phyloP scores from a whole-genome alignment of 345 rosid species.

The Anastatica hierochuntica region DNA sequence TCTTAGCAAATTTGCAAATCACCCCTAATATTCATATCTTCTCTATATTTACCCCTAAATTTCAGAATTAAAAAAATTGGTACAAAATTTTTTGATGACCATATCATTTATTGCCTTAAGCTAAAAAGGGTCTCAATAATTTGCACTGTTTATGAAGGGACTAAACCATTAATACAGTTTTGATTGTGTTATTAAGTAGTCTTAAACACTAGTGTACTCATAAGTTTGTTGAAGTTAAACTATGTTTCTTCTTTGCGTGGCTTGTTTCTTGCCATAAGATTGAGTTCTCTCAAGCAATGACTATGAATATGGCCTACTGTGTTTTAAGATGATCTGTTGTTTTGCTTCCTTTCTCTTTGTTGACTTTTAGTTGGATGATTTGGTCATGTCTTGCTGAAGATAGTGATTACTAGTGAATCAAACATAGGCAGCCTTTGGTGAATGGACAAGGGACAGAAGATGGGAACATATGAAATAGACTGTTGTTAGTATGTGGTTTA shows the following conservation, averaged over 20 bases:
- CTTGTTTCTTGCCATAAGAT: constrained; percentile 14
- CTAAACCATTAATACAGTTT: not conserved
- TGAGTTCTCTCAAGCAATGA: too few species aligned
- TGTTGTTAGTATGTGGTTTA: too few species aligned
- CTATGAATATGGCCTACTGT: constrained; percentile 12
- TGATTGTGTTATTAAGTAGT: constrained; percentile 6
- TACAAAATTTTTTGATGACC: too few species aligned
- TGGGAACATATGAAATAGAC: too few species aligned
- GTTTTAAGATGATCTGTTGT: not conserved
- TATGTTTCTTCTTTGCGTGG: constrained; percentile 20
- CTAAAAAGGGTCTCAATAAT: not conserved
- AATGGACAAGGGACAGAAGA: too few species aligned
- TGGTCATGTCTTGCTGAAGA: not conserved
- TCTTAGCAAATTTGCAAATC: not conserved
- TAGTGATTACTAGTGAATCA: not conserved
- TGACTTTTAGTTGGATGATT: constrained; percentile 14
- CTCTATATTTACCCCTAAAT: not conserved
- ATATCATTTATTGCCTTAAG: too few species aligned
- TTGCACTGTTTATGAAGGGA: constrained; percentile 3
- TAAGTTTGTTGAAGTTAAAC: constrained; percentile 9
- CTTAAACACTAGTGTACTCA: constrained; percentile 1
- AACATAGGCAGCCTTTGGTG: too few species aligned
- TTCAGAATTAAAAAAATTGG: not conserved
- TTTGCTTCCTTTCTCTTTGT: not conserved
- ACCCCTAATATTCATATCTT: not conserved